Evolutionary conservation across 805 yeast genomes (phyloP), one percentile per base, ranked within the genome.

Genomic region (Myxozyma udenii): DNA sequence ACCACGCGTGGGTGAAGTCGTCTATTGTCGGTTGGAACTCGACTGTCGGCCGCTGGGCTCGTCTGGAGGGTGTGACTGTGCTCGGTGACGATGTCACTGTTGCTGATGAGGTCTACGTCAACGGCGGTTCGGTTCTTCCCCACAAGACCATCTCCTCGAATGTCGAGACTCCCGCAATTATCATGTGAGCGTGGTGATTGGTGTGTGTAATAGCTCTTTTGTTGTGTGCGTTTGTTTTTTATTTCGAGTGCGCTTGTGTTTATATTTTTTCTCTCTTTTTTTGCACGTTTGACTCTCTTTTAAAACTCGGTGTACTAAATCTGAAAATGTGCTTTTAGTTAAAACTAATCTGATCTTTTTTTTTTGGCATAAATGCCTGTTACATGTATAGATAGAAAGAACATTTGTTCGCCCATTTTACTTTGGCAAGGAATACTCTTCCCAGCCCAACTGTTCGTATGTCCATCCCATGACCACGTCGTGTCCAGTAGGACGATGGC

Each of bases 21-120:
- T 86, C 98, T 67, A 93, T 93, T 73, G 95, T 93, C 63, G 99
- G 99, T 67, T 93, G 99, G 99, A 84, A 89, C 80, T 90, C 96
- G 60, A 87, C 87, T 66, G 91, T 93, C 67, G 98, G 98, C 73
- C 84, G 82, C 75, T 93, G 98, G 98, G 95, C 97, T 61, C 88
- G 98, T 80, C 81, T 93, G 61, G 98, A 93, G 76, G 96, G 96
- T 78, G 87, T 83, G 66, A 87, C 97, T 59, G 98, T 93, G 55
- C 81, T 93, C 68, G 99, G 98, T 77, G 99, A 93, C 73, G 99
- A 93, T 64, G 99, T 93, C 62, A 95, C 90, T 72, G 88, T 93
- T 71, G 88, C 91, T 78, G 97, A 93, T 71, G 99, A 91, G 79
- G 81, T 93, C 71, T 93, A 93, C 80, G 95, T 93, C 67, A 93